These are phyloP conservation scores for Pleurotus sapidus DNA, from an alignment of 768 basidiomycete species.

Conservation along the genomic window DNA sequence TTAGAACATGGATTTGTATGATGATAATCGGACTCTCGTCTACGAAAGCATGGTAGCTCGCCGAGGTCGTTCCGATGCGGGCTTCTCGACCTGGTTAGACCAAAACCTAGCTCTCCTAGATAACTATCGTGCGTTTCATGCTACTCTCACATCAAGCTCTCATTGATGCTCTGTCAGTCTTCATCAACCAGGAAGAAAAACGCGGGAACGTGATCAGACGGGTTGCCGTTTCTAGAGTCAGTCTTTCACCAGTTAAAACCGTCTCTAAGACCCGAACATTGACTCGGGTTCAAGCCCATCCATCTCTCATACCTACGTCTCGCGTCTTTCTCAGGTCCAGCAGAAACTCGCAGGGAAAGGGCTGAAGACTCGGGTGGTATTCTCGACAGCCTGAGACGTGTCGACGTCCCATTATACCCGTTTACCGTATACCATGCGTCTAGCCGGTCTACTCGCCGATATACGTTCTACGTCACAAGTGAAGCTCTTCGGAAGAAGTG, in stretches of 20 bases:
- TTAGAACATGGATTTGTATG: constrained; percentile 82
- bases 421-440: constrained; percentile 76
- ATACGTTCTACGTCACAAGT: constrained; percentile 67
- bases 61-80: constrained; percentile 58
- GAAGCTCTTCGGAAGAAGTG: constrained; percentile 62
- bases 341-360: constrained; percentile 65
- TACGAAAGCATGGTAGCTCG: constrained; percentile 65
- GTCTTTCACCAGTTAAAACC: constrained; percentile 40
- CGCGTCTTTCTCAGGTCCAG: constrained; percentile 54
- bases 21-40: constrained; percentile 70
- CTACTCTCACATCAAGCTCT: background rate
- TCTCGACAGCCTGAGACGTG: constrained; percentile 51
- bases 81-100: constrained; percentile 71
- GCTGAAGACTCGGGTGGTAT: constrained; percentile 52
- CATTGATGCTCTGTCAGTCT: constrained; percentile 35
- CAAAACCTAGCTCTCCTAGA: constrained; percentile 67
- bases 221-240: constrained; percentile 63
- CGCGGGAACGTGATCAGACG: constrained; percentile 47
- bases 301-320: constrained; percentile 77
- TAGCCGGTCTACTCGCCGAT: constrained; percentile 51
- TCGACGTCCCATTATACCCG: constrained; percentile 61
- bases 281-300: constrained; percentile 52
- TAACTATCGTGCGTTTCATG: constrained; percentile 61
- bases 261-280: background rate
- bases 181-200: constrained; percentile 62